Conservation (phyloP, 208 protist genomes). For the Phytomonas sp. region DNA sequence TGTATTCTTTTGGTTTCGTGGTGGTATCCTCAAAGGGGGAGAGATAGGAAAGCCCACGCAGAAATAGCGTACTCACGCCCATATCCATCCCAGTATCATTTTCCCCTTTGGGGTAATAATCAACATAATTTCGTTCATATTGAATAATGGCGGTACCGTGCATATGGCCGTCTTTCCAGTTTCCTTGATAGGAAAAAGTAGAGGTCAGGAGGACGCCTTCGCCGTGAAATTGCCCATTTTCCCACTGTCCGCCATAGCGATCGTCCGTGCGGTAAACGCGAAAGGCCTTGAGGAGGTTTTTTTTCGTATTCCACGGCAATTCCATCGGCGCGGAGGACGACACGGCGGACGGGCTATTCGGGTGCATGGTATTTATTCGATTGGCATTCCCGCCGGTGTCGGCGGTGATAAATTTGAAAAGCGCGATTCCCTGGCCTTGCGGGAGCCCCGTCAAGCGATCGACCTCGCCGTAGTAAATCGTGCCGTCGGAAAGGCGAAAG, state of each 20-base stretch:
- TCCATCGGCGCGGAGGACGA: constrained; percentile 9
- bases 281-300: neutral
- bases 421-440: constrained; percentile 58
- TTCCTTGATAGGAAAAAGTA: constrained; percentile 76
- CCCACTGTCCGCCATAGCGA: constrained; percentile 71
- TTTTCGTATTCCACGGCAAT: neutral
- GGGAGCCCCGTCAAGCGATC: constrained; percentile 36
- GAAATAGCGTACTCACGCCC: constrained; percentile 31
- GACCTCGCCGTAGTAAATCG: constrained; percentile 70
- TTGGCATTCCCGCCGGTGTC: neutral
- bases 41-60: constrained; percentile 58
- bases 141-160: constrained; percentile 30
- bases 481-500: constrained; percentile 45
- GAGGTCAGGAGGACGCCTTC: constrained; percentile 57
- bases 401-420: constrained; percentile 27
- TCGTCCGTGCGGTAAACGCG: constrained; percentile 40
- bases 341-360: constrained; percentile 8
- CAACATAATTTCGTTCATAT: constrained; percentile 26
- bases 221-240: constrained; percentile 56
- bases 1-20: constrained; percentile 53
- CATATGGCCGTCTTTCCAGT: constrained; percentile 25
- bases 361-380: constrained; percentile 7
- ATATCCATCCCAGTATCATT: constrained; percentile 1
- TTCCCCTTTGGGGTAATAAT: constrained; percentile 9
- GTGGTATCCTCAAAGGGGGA: constrained; percentile 57